phyloP scores from a whole-genome alignment of 257 asterid genomes.

The Penstemon eatonii region DNA sequence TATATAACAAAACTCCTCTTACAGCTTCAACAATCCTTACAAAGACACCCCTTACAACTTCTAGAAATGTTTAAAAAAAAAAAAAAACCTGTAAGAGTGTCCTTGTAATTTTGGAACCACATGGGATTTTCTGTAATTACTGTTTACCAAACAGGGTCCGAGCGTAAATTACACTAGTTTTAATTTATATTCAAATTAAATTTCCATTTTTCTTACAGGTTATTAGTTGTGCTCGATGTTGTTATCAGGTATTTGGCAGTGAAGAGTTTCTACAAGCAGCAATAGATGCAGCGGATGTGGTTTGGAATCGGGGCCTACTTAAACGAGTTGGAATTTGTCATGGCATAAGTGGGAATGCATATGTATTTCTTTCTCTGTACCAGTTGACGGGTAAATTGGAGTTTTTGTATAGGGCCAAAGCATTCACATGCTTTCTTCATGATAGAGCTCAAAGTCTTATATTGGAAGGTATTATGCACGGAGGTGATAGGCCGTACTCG shows the following conservation, averaged over 20 bases:
- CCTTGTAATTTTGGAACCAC: too few species aligned
- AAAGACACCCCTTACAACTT: too few species aligned
- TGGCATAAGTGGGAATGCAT: constrained; percentile 83
- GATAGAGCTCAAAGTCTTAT: constrained; percentile 66
- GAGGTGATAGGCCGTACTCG: constrained; percentile 64
- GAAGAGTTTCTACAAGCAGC: constrained; percentile 63
- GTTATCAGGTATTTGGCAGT: constrained; percentile 55
- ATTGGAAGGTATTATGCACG: constrained; percentile 58
- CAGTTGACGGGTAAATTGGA: constrained; percentile 60
- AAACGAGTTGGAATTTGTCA: constrained; percentile 77
- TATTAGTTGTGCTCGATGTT: neutral
- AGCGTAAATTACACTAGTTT: too few species aligned
- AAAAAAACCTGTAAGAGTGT: too few species aligned
- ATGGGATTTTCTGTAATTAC: too few species aligned
- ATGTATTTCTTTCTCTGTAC: constrained; percentile 64
- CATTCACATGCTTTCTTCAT: constrained; percentile 70
- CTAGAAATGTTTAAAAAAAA: too few species aligned
- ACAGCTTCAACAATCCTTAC: neutral
- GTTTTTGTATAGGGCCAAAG: constrained; percentile 71
- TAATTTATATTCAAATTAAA: neutral
- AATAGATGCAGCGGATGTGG: constrained; percentile 77
- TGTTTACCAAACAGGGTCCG: too few species aligned
- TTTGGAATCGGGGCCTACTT: constrained; percentile 79
- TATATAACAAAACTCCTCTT: too few species aligned
- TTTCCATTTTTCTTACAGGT: neutral